Evolutionary conservation across 768 basidiomycete species (phyloP).

Genomic region (Amyloporia xantha): DNA sequence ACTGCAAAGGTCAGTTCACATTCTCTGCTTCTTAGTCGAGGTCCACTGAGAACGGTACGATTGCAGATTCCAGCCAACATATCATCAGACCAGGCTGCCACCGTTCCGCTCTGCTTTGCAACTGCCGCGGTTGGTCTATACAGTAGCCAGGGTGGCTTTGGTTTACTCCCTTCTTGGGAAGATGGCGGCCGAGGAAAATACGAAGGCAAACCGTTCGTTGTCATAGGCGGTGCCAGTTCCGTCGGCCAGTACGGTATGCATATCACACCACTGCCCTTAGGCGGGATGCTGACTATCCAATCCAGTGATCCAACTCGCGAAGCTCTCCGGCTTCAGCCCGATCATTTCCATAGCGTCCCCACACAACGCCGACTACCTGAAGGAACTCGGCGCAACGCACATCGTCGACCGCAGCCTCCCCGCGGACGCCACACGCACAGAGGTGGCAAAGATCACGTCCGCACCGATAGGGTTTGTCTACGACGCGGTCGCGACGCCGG

Average conservation of each 20-base stretch:
- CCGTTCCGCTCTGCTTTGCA: conserved; percentile 7
- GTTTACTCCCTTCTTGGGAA: conserved; percentile 17
- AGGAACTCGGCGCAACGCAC: conserved; percentile 21
- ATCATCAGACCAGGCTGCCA: conserved; percentile 12
- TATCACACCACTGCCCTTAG: neutral
- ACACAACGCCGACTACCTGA: conserved; percentile 18
- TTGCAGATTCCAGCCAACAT: conserved; percentile 10
- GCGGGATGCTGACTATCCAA: neutral
- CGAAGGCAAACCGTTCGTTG: conserved; percentile 18
- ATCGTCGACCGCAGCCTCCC: conserved; percentile 21
- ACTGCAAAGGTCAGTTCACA: conserved; percentile 10
- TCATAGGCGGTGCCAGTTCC: conserved; percentile 22
- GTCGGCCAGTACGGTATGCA: conserved; percentile 22
- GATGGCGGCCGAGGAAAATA: conserved; percentile 15
- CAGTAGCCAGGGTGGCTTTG: conserved; percentile 1
- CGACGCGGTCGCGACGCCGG: conserved; percentile 16
- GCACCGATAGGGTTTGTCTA: conserved; percentile 16
- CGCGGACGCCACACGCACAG: conserved; percentile 2
- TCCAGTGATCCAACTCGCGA: conserved; percentile 22
- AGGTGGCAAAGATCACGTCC: conserved; percentile 13
- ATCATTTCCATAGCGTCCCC: conserved; percentile 24
- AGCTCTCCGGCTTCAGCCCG: conserved; percentile 24
- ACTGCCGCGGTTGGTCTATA: conserved; percentile 11
- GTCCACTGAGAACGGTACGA: neutral
- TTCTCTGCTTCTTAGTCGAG: neutral